Conservation (phyloP, 177 flowering plant species). For the Tripterygium wilfordii region DNA sequence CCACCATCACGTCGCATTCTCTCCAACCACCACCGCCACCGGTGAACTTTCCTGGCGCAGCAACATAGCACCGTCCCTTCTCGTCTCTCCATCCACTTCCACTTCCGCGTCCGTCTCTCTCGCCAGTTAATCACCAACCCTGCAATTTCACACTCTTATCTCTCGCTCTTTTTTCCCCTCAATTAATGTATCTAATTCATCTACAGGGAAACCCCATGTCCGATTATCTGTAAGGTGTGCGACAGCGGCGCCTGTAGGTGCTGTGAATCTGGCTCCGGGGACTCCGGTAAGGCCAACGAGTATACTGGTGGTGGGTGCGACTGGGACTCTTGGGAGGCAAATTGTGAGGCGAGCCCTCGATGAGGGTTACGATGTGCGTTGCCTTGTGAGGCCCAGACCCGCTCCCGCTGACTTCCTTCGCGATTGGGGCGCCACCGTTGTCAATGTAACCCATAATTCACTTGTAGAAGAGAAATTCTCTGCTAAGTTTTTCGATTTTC, state of each 20-base stretch:
- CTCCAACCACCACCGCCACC: conserved; percentile 7
- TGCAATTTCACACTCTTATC: background rate
- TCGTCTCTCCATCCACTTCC: conserved; percentile 5
- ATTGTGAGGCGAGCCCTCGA: conserved; percentile 86
- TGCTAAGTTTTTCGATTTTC: background rate
- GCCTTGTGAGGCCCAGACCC: conserved; percentile 92
- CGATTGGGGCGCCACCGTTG: conserved; percentile 98
- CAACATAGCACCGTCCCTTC: conserved; percentile 20
- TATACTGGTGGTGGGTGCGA: conserved; percentile 90
- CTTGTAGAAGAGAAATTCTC: too few species aligned
- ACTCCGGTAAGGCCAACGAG: conserved; percentile 93
- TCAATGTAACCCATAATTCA: too few species aligned
- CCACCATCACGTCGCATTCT: conserved; percentile 11
- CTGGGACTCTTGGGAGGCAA: conserved; percentile 95
- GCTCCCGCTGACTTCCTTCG: conserved; percentile 99
- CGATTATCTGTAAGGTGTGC: background rate
- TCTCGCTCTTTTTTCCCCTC: background rate
- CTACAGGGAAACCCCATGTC: background rate
- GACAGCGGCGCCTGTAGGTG: conserved; percentile 26
- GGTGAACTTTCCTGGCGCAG: conserved; percentile 37
- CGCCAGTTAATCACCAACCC: background rate
- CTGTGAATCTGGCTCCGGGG: conserved; percentile 72
- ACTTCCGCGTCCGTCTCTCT: conserved; percentile 4
- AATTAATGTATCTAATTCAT: background rate
- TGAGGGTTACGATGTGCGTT: conserved; percentile 95